phyloP scores from a whole-genome alignment of 2,329 filamentous ascomycete genomes.

The Talaromyces sp. region DNA sequence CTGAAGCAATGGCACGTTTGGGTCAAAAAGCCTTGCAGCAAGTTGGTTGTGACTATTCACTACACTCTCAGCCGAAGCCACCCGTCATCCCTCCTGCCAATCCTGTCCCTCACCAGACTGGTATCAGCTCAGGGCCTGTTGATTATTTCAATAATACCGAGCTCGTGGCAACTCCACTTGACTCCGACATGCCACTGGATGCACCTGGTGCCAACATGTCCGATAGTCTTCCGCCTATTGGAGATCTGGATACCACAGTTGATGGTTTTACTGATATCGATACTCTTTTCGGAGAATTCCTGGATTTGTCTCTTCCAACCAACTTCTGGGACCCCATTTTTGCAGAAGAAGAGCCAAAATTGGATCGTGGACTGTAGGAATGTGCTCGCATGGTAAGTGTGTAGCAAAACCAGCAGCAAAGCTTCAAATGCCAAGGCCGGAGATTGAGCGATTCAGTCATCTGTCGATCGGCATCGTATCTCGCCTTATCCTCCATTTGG shows the following conservation, averaged over 20 bases:
- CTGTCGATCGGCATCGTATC: not conserved
- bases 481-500: not conserved
- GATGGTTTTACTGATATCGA: slow-evolving; percentile 39
- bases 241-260: slow-evolving; percentile 33
- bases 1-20: slow-evolving; percentile 45
- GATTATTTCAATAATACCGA: not conserved
- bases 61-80: not conserved
- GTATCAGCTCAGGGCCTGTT: not conserved
- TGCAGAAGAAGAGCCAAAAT: slow-evolving; percentile 6
- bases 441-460: not conserved
- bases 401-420: too few relatives aligned
- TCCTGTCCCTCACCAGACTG: not conserved
- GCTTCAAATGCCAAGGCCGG: not conserved
- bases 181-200: not conserved
- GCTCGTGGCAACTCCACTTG: not conserved
- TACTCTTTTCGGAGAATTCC: slow-evolving; percentile 38
- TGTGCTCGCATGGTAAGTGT: too few relatives aligned
- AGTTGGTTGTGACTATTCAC: slow-evolving; percentile 27
- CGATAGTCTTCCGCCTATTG: slow-evolving; percentile 47
- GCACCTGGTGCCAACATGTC: slow-evolving; percentile 11
- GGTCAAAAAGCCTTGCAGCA: slow-evolving; percentile 42
- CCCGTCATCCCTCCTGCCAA: not conserved
- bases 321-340: slow-evolving; percentile 44
- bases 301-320: slow-evolving; percentile 39
- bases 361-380: not conserved